Evolutionary conservation across 495 filamentous ascomycete genomes (phyloP), one percentile per base, ranked within the genome.

Genomic region (Evansstolkia leycettana): DNA sequence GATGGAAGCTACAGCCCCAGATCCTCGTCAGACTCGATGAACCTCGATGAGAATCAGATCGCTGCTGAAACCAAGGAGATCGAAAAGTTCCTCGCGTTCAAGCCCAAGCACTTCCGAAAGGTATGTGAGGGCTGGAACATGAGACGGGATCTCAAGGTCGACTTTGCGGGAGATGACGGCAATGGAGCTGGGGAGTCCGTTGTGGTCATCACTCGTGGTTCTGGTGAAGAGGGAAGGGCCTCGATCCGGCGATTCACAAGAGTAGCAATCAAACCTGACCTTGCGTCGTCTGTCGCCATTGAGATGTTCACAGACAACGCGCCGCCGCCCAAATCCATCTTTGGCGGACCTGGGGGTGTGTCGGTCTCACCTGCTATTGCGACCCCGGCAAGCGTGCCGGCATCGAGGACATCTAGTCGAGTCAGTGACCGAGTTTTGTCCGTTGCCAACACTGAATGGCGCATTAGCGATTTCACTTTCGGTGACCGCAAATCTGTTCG

Each of bases 51-150:
- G 41, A 70, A 76, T 33, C 84, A 93, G 48, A 62, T 82, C 27
- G 55, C 59, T 11, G 76, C 80, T 0, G 84, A 93, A 50, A 86
- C 85, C 0, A 64, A 67, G 37, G 83, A 89, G 60, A 85, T 92
- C 34, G 80, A 93, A 47, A 71, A 65, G 27, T 95, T 80, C 45
- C 57, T 86, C 14, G 62, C 62, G 5, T 76, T 79, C 49, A 84
- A 71, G 46, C 89, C 87, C 11, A 70, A 73, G 25, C 73, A 86
- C 42, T 95, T 88, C 57, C 77, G 72, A 16, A 82, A 79, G 45
- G 60, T 75, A 6, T 95, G 83, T 55, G 64, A 80, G 35, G 79
- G 81, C 2, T 96, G 92, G 90, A 81, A 94, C 45, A 96, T 96
- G 88, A 74, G 77, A 35, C 75, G 87, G 34, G 79, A 68, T 32